Evolutionary conservation across 352 stramenopile species (phyloP), one percentile per base, ranked within the genome.

Genomic region (Aphanomyces euteiches): DNA sequence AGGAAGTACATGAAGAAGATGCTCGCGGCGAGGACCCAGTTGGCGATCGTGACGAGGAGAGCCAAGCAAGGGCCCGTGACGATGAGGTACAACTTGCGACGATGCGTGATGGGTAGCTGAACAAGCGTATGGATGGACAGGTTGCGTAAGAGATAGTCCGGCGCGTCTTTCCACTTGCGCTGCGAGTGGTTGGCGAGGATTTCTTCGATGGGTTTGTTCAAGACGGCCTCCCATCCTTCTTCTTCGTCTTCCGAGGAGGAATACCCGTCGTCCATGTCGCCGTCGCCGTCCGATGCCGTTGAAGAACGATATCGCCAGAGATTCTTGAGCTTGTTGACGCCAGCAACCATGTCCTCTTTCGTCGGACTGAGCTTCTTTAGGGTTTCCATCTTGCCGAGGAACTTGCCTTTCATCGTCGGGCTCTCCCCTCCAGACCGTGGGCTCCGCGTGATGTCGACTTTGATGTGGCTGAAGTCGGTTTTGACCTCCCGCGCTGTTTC

Each of bases 211-310:
- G 64, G 64, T 10, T 50, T 47, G 7, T 61, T 36, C 12, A 63
- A 28, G 6, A 70, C 53, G 17, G n/a, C 64, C 5, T 58, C 47
- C 59, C 59, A 67, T 36, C 21, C 17, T 10, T 70, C 64, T n/a
- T 61, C 64, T 10, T 70, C 64, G 17, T 70, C 64, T n/a, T 63
- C 36, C 10, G 53, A 54, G 47, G 64, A 70, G 3, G 53, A 70
- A 39, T 70, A 70, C 39, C 34, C 64, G 39, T 43, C 40, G 45
- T 54, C 64, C n/a, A 48, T 50, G 38, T 41, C 64, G 47, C 59
- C 63, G 4, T 36, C 37, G 15, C n/a, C 63, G 17, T 69, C 47
- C 38, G 64, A 47, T 6, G 34, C 47, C n/a, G 47, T 70, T 7
- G 64, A 70, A 21, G 45, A 13, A 40, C 64, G 64, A 8, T 45